Conservation (phyloP, 495 filamentous ascomycete species). For the Parathielavia appendiculata region DNA sequence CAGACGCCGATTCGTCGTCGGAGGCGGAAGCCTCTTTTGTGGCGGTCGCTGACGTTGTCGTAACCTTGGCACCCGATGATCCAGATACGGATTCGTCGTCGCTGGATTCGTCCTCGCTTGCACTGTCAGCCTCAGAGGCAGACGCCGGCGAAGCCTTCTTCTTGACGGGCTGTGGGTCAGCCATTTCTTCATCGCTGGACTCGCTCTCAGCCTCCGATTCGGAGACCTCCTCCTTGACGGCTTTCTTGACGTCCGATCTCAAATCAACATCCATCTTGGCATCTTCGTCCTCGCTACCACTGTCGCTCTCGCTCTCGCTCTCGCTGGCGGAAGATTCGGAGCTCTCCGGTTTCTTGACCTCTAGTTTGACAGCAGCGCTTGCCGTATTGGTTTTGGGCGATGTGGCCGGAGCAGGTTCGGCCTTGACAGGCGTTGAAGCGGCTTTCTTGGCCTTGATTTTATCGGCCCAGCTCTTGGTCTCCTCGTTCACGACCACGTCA, state of each 20-base stretch:
- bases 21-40: slow-evolving; percentile 11
- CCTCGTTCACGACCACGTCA: background rate
- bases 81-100: slow-evolving; percentile 13
- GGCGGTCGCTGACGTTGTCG: background rate
- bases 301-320: slow-evolving; percentile 29
- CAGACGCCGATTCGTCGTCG: slow-evolving; percentile 14
- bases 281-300: slow-evolving; percentile 22
- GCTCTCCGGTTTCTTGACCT: background rate
- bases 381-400: slow-evolving; percentile 3
- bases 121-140: slow-evolving; percentile 25
- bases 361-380: background rate
- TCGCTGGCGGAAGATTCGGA: slow-evolving; percentile 20
- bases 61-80: background rate
- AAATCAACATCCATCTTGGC: slow-evolving; percentile 13
- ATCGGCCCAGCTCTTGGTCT: background rate
- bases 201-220: slow-evolving; percentile 27
- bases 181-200: slow-evolving; percentile 18
- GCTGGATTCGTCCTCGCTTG: slow-evolving; percentile 9
- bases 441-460: slow-evolving; percentile 14
- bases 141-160: slow-evolving; percentile 15
- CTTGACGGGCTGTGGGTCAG: background rate
- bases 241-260: background rate
- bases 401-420: background rate
- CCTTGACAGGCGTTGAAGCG: background rate
- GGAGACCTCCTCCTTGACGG: slow-evolving; percentile 13